Evolutionary conservation across 306 rosid genomes (phyloP).

Genomic region (Clitoria ternatea): DNA sequence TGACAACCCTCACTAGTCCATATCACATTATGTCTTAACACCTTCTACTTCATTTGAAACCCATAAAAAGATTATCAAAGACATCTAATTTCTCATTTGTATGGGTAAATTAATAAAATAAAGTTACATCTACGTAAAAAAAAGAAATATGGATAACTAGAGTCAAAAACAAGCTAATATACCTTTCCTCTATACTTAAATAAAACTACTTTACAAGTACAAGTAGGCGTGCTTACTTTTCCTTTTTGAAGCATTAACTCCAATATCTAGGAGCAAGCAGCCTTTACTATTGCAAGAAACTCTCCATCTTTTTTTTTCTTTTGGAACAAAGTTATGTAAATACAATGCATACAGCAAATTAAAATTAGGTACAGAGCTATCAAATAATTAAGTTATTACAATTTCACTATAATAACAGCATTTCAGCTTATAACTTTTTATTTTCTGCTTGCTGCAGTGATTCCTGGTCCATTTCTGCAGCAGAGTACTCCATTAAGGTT

Average conservation of each 20-base stretch:
- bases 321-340: not conserved
- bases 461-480: not conserved
- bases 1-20: no score
- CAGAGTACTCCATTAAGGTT: not conserved
- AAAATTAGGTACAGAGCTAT: not conserved
- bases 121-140: not conserved
- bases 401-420: not conserved
- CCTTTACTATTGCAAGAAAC: conserved; percentile 20
- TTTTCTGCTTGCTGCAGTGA: not conserved
- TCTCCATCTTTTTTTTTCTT: not conserved
- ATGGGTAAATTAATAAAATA: no score
- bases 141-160: not conserved
- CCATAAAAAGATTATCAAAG: no score
- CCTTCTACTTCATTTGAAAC: no score
- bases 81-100: no score
- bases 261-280: conserved; percentile 12
- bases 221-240: conserved; percentile 16
- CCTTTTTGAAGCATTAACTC: conserved; percentile 19
- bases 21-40: no score
- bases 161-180: conserved; percentile 15
- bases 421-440: not conserved
- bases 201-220: conserved; percentile 10
- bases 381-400: not conserved
- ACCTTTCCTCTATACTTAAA: not conserved
- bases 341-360: not conserved